A percentile compares a stretch with the other conserved stretches of the same genome.
phyloP scores from a whole-genome alignment of 1,139 yeast genomes.

The Protomyces gravidus region DNA sequence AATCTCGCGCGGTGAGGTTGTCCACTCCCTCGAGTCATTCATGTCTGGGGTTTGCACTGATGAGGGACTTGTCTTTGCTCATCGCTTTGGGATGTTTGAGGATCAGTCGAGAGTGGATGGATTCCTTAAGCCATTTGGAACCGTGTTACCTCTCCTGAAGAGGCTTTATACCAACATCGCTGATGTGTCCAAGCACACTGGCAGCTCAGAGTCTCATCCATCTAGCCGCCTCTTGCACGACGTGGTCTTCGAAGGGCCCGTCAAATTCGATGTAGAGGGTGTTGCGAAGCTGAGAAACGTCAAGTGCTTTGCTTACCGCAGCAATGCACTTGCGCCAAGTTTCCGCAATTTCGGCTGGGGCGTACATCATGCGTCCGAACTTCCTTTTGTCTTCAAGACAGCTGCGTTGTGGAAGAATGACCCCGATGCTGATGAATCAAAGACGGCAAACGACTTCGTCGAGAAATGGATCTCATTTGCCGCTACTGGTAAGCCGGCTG shows the following conservation, averaged over 20 bases:
- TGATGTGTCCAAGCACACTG: conserved; percentile 9
- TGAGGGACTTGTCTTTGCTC: conserved; percentile 19
- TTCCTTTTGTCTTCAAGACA: conserved; percentile 22
- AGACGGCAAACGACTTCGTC: conserved; percentile 8
- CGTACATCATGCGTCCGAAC: conserved; percentile 14
- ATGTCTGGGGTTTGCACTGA: conserved; percentile 13
- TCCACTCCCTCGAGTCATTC: conserved; percentile 7
- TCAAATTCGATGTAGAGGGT: conserved; percentile 8
- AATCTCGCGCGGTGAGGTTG: conserved; percentile 10
- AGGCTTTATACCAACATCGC: conserved; percentile 5
- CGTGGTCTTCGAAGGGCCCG: conserved; percentile 22
- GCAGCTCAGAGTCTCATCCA: conserved; percentile 6
- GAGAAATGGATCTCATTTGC: conserved; percentile 22
- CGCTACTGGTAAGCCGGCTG: conserved; percentile 10
- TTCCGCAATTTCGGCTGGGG: conserved; percentile 16
- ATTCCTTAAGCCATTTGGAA: conserved; percentile 10
- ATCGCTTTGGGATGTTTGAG: conserved; percentile 13
- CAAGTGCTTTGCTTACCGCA: conserved; percentile 6
- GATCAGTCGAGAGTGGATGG: conserved; percentile 1
- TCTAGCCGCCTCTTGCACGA: conserved; percentile 13
- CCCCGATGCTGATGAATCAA: background rate
- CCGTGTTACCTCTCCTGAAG: no score
- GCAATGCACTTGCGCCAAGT: conserved; percentile 11
- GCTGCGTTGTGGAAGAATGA: conserved; percentile 13
- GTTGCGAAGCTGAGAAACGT: conserved; percentile 4